These are phyloP conservation scores for Cyclaneusma minus DNA, from an alignment of 2,329 filamentous ascomycete genomes.

Conservation along the genomic window DNA sequence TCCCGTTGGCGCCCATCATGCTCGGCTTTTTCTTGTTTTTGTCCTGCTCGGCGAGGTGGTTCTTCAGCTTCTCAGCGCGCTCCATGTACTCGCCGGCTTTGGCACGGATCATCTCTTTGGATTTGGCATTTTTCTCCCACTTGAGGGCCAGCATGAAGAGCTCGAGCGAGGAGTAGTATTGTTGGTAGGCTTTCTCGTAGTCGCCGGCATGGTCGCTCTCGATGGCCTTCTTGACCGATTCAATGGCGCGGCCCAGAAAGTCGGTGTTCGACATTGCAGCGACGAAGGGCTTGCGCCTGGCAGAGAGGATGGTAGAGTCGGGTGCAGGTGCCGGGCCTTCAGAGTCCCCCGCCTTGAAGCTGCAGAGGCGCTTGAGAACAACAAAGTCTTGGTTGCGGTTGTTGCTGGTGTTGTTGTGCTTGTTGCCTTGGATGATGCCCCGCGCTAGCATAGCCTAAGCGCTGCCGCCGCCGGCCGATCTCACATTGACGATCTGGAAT, in stretches of 20 bases:
- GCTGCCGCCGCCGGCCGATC: too few relatives aligned
- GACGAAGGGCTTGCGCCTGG: too few relatives aligned
- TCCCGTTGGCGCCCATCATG: conserved; percentile 58
- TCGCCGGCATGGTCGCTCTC: conserved; percentile 89
- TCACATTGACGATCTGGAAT: too few relatives aligned
- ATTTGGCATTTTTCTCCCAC: conserved; percentile 97
- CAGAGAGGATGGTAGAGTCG: too few relatives aligned
- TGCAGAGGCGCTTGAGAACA: too few relatives aligned
- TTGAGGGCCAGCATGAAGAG: conserved; percentile 98
- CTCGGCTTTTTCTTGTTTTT: conserved; percentile 55
- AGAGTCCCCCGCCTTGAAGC: too few relatives aligned
- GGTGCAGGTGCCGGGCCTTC: too few relatives aligned
- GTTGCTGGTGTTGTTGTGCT: conserved; percentile 18
- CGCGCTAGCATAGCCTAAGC: too few relatives aligned
- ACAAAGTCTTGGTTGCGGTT: too few relatives aligned
- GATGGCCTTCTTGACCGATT: conserved; percentile 94
- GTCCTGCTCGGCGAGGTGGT: conserved; percentile 65
- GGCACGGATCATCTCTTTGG: conserved; percentile 91
- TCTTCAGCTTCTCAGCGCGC: conserved; percentile 93
- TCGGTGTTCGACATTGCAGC: conserved; percentile 85
- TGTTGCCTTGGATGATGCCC: too few relatives aligned
- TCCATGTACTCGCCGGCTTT: conserved; percentile 98
- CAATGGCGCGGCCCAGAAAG: conserved; percentile 92
- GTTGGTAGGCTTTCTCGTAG: conserved; percentile 92
- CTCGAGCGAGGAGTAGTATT: conserved; percentile 91